Conservation (phyloP, 2,329 filamentous ascomycete genomes). For the Aureobasidium namibiae region DNA sequence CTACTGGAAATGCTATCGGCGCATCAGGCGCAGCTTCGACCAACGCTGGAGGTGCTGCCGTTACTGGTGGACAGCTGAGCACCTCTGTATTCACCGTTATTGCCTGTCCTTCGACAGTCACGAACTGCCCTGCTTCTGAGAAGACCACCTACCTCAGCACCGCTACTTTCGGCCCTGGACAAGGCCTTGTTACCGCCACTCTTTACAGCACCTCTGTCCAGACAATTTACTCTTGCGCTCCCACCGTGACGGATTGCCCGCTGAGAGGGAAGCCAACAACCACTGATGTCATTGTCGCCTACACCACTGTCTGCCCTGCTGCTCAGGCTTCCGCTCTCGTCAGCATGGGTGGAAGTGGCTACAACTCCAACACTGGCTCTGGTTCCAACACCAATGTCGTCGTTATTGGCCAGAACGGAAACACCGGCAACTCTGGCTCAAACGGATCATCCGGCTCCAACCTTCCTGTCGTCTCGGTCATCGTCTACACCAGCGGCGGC, state of each 20-base stretch:
- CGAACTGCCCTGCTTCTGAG: not conserved
- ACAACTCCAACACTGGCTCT: not conserved
- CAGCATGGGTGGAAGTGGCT: not conserved
- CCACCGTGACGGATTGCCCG: constrained; percentile 11
- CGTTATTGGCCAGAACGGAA: not conserved
- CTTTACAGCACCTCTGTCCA: constrained; percentile 13
- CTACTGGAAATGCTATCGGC: not conserved
- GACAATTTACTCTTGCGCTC: constrained; percentile 11
- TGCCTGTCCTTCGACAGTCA: not conserved
- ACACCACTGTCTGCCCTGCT: constrained; percentile 30
- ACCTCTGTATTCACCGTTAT: not conserved
- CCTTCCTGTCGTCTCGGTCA: not conserved
- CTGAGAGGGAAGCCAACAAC: not conserved
- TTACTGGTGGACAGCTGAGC: not conserved
- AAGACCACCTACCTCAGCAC: not conserved
- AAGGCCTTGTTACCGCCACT: not conserved
- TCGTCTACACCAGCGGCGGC: not conserved
- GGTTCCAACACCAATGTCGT: not conserved
- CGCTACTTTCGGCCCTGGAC: not conserved
- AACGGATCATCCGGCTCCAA: not conserved
- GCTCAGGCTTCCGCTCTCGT: not conserved
- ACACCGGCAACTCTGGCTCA: not conserved
- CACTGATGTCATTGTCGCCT: not conserved
- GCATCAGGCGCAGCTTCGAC: too few relatives aligned
- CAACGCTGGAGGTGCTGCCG: not conserved